A percentile compares a stretch with the other conserved stretches of the same genome.
phyloP scores from a whole-genome alignment of 2,329 filamentous ascomycete genomes.

The Fusarium oligoseptatum region DNA sequence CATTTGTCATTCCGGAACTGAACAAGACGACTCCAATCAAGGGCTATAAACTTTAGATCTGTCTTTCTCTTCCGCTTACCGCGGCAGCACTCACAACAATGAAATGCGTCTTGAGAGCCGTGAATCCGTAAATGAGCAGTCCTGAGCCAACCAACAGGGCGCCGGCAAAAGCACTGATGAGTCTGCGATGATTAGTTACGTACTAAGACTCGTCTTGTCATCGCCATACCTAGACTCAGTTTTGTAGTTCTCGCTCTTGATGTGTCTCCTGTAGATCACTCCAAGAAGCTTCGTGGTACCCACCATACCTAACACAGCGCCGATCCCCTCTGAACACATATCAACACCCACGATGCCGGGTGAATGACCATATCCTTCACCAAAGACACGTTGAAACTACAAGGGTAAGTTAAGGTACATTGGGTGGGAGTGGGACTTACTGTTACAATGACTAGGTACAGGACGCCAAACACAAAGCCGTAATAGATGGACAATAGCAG shows the following conservation, averaged over 20 bases:
- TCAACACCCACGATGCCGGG: background rate
- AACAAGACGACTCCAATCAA: background rate
- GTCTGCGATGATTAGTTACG: background rate
- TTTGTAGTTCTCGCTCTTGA: background rate
- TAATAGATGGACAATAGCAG: background rate
- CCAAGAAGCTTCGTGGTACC: background rate
- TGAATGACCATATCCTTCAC: background rate
- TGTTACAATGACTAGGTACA: background rate
- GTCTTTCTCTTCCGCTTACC: rapidly evolving
- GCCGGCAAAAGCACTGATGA: background rate
- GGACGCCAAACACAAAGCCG: background rate
- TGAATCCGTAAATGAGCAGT: background rate
- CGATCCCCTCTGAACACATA: background rate
- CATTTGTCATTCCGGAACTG: background rate
- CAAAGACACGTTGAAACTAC: background rate
- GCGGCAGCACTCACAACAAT: background rate
- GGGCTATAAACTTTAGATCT: background rate
- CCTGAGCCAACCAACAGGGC: background rate
- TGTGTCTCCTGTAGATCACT: background rate
- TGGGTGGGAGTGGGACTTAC: background rate
- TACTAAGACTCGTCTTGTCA: background rate
- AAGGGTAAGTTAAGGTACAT: background rate
- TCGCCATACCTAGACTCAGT: background rate
- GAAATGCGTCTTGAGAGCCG: background rate
- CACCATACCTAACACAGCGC: background rate